A percentile compares a stretch with the other conserved stretches of the same genome.
These are phyloP conservation scores for Neocucurbitaria cava DNA, from an alignment of 2,329 filamentous ascomycete species.

Conservation along the genomic window DNA sequence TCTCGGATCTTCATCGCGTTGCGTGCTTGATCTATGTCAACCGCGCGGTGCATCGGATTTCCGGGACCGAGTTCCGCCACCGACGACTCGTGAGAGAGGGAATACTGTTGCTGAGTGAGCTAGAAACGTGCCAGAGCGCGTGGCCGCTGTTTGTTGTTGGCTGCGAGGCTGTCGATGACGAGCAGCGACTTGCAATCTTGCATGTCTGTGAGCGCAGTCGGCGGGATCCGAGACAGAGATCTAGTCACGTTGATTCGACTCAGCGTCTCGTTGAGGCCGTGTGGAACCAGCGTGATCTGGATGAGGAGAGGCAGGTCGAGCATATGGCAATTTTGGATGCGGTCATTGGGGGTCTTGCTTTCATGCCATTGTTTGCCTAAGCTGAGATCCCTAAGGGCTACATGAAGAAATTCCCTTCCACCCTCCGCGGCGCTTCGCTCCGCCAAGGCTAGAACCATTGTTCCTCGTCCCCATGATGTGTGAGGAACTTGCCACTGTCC, in stretches of 20 bases:
- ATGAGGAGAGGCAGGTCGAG: slow-evolving; percentile 14
- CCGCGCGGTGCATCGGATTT: slow-evolving; percentile 13
- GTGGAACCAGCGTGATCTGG: slow-evolving; percentile 19
- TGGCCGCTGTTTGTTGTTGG: slow-evolving; percentile 19
- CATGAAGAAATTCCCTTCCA: no score
- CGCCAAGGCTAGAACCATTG: no score
- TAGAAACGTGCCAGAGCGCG: slow-evolving; percentile 18
- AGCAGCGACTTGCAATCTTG: slow-evolving; percentile 17
- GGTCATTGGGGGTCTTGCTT: slow-evolving; percentile 15
- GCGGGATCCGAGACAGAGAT: slow-evolving; percentile 16
- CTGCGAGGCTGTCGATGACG: slow-evolving; percentile 16
- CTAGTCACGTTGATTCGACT: slow-evolving; percentile 16
- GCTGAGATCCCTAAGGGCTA: background rate
- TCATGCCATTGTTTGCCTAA: slow-evolving; percentile 20
- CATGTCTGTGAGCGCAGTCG: slow-evolving; percentile 16
- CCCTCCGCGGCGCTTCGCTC: slow-evolving; percentile 5
- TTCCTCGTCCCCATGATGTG: slow-evolving; percentile 12
- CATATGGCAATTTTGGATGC: slow-evolving; percentile 18
- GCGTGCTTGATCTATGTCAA: slow-evolving; percentile 21
- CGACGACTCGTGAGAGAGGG: slow-evolving; percentile 18
- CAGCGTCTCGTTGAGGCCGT: slow-evolving; percentile 16
- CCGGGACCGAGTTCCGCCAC: slow-evolving; percentile 16
- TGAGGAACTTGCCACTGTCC: slow-evolving; percentile 19
- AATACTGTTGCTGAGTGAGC: slow-evolving; percentile 14
- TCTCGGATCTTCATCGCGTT: slow-evolving; percentile 16